Evolutionary conservation across 2,329 filamentous ascomycete genomes (phyloP).

Genomic region (Fusarium armeniacum): DNA sequence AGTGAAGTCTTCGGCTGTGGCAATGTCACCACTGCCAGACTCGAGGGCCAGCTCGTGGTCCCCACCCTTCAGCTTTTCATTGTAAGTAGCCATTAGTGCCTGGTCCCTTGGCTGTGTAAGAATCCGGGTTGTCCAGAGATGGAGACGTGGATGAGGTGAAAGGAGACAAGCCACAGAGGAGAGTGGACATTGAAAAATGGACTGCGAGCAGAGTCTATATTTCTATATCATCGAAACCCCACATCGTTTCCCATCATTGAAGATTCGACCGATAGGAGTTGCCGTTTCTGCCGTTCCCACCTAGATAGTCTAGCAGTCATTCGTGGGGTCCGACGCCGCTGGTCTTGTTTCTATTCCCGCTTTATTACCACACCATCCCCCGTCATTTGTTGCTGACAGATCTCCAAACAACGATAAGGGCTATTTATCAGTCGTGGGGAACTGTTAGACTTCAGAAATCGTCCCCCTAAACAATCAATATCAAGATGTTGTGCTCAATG

Average conservation of each 20-base stretch:
- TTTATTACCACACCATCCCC: not conserved
- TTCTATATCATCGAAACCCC: conserved; percentile 9
- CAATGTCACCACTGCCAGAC: conserved; percentile 14
- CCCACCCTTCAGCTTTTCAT: conserved; percentile 16
- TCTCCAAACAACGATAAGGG: conserved; percentile 1
- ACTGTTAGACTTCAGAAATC: no score
- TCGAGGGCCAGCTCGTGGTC: conserved; percentile 14
- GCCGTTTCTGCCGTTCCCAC: conserved; percentile 22
- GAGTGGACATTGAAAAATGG: not conserved
- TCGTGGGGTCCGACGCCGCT: not conserved
- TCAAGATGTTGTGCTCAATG: no score
- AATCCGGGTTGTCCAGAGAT: not conserved
- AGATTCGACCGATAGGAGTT: conserved; percentile 2
- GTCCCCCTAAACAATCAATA: no score
- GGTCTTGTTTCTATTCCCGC: no score
- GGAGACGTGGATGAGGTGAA: not conserved
- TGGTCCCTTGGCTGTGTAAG: not conserved
- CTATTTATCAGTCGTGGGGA: not conserved
- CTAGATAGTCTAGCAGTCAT: not conserved
- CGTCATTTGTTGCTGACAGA: not conserved
- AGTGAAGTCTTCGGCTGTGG: not conserved
- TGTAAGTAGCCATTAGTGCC: conserved; percentile 4
- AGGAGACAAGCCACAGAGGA: not conserved
- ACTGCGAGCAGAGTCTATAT: conserved; percentile 3
- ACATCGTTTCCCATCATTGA: conserved; percentile 1